Base-by-base conservation (phyloP, 1,284 basidiomycete species). In the Filobasidium uniguttulatum region DNA sequence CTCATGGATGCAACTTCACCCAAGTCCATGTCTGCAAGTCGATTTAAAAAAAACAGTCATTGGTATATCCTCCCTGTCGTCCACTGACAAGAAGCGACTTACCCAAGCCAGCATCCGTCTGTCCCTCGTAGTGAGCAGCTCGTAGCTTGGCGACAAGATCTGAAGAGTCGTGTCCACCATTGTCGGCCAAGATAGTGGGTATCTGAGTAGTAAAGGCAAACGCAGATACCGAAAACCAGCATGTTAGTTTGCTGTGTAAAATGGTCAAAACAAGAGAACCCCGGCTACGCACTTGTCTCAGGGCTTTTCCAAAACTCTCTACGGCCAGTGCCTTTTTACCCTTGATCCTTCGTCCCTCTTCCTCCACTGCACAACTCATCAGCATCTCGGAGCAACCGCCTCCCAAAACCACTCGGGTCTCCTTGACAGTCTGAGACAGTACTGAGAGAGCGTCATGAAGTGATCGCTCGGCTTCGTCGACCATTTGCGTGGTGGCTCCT, bases 381-480 rank as follows among this genome's bases (percentile, higher is more conserved):
- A 88, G 71, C 88, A 94, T 98, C 73, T 98, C 94, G 1, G 90
- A 82, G 67, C 91, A 98, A 26, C 94, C 94, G 48, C 94, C 94
- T 3, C 94, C 94, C 29, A 96, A 81, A 3, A 88, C 84, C 5
- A 89, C 80, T 23, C 94, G 77, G 1, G 91, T 94, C 75, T 98
- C 94, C 71, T 89, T 91, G 56, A 96, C 90, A 0, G 93, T 98
- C 67, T 99, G 94, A 3, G 89, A 93, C 9, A 99, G 77, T 1
- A 98, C 94, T 0, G 87, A 93, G 14, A 99, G 81, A 1, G 94
- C 94, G 59, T 99, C 94, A 63, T 98, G 94, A 44, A 99, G 72
- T 2, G 94, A 97, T 17, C 94, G 82, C 64, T 98, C 94, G 3
- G 94, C 94, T 70, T 99, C 94, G 63, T 98, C 94, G 22, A 99